A percentile compares a stretch with the other conserved stretches of the same genome.
phyloP scores from a whole-genome alignment of 2,329 filamentous ascomycete species.

The Aspergillus unguis region DNA sequence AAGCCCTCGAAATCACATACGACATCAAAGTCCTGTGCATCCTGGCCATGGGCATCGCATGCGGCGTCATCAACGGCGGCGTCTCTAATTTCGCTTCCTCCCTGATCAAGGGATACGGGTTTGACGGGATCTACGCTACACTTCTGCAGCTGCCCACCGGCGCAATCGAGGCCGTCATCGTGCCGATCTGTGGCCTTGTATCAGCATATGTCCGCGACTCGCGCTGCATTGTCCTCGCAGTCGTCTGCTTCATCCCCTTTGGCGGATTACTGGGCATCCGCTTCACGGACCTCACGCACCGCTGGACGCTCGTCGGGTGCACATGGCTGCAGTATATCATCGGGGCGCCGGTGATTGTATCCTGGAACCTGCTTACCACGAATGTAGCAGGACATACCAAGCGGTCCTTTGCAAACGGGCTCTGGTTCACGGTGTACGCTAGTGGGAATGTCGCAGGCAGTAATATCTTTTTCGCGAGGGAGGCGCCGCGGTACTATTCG shows the following conservation, averaged over 20 bases:
- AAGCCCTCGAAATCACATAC: slow-evolving; percentile 39
- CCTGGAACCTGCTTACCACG: slow-evolving; percentile 51
- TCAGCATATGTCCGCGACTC: slow-evolving; percentile 45
- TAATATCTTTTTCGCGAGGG: slow-evolving; percentile 46
- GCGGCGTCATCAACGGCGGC: slow-evolving; percentile 51
- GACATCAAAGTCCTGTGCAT: slow-evolving; percentile 42
- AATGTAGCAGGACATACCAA: slow-evolving; percentile 53
- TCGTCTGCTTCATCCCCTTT: slow-evolving; percentile 33
- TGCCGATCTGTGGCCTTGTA: slow-evolving; percentile 41
- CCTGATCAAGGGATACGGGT: slow-evolving; percentile 45
- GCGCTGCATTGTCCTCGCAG: slow-evolving; percentile 30
- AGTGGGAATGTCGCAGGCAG: slow-evolving; percentile 50
- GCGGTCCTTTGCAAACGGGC: slow-evolving; percentile 47
- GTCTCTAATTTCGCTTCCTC: slow-evolving; percentile 49
- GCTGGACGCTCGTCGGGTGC: slow-evolving; percentile 51
- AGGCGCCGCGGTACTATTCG: slow-evolving; percentile 45
- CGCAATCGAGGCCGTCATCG: slow-evolving; percentile 30
- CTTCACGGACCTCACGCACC: slow-evolving; percentile 45
- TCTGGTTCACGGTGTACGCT: slow-evolving; percentile 50
- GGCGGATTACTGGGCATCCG: slow-evolving; percentile 51
- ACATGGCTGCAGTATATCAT: slow-evolving; percentile 53
- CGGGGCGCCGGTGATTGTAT: slow-evolving; percentile 51
- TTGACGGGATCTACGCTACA: slow-evolving; percentile 27
- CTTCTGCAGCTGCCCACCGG: slow-evolving; percentile 36
- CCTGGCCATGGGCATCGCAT: slow-evolving; percentile 41